Conservation (phyloP, 768 basidiomycete species). For the Imleria badia region DNA sequence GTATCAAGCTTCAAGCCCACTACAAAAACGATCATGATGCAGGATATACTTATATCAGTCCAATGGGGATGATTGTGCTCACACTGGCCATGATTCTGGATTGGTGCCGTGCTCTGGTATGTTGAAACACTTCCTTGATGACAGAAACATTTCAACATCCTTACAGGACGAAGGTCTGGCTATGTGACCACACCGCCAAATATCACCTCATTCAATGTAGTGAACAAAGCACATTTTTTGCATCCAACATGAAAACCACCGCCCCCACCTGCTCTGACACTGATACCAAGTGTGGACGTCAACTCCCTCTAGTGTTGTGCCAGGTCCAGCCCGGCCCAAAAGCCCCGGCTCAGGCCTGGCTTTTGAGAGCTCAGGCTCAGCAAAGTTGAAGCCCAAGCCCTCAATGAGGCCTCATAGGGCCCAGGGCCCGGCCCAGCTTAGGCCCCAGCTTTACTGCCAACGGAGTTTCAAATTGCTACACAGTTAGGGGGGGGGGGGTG, state of each 20-base stretch:
- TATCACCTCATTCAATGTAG: constrained; percentile 1
- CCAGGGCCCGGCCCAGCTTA: too few species aligned
- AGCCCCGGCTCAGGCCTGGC: too few species aligned
- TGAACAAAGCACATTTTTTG: background rate
- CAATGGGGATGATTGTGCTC: background rate
- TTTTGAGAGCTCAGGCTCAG: too few species aligned
- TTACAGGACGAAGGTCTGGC: constrained; percentile 8
- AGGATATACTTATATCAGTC: constrained; percentile 2
- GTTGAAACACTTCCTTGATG: background rate
- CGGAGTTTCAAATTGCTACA: too few species aligned
- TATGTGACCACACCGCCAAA: background rate
- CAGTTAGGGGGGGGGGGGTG: too few species aligned
- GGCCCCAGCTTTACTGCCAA: too few species aligned
- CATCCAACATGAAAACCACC: background rate
- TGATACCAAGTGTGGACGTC: background rate
- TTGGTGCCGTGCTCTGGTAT: constrained; percentile 4
- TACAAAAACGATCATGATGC: constrained; percentile 7
- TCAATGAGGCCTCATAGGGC: too few species aligned
- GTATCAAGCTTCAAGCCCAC: background rate
- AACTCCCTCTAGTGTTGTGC: too few species aligned
- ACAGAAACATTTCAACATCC: background rate
- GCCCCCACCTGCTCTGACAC: background rate
- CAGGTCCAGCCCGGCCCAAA: too few species aligned
- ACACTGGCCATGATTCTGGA: constrained; percentile 8
- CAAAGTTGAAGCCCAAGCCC: too few species aligned